Evolutionary conservation across 805 yeast genomes (phyloP), one percentile per base, ranked within the genome.

Genomic region (Pichia heedii): DNA sequence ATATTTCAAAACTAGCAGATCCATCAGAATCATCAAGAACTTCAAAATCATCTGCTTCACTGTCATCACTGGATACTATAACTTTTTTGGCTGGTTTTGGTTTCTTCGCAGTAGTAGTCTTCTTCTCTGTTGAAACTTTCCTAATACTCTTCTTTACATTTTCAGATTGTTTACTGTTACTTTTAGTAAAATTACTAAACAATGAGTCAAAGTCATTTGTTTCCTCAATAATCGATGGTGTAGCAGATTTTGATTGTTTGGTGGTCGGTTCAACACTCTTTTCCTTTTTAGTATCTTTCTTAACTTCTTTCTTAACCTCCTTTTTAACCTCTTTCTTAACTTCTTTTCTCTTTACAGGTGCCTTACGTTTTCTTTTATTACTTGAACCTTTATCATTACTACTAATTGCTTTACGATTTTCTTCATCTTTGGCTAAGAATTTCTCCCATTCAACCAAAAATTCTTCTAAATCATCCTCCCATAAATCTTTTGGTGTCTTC

Each of bases 401-500:
- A n/a, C 70, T 60, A 43, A 75, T 58, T 30, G 73, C 68, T 30
- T 70, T 67, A 49, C 87, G 74, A 45, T 72, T 73, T 45, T 72
- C 74, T 43, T 71, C 73, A 59, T 89, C 96, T 11, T 70, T 75
- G 26, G 67, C 70, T 56, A 86, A 63, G 60, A 85, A 88, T 44
- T 71, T 65, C 2, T 79, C 72, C 81, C 90, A 93, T 11, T 72
- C 73, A 9, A 52, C 68, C 46, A 76, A 56, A 61, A 93, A 90
- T 0, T 65, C 80, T 44, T 87, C 95, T 51, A 93, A 69, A 60
- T 93, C 98, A 37, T 62, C 71, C 46, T 67, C 73, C 98, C 98
- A 93, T 44, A 93, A 66, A 60, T 89, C 97, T 60, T 85, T 86
- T 15, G 96, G 88, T 12, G 84, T 68, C 55, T 77, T 69, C 43